phyloP scores from a whole-genome alignment of 139 green algal species.

The Picochlorum sp. region DNA sequence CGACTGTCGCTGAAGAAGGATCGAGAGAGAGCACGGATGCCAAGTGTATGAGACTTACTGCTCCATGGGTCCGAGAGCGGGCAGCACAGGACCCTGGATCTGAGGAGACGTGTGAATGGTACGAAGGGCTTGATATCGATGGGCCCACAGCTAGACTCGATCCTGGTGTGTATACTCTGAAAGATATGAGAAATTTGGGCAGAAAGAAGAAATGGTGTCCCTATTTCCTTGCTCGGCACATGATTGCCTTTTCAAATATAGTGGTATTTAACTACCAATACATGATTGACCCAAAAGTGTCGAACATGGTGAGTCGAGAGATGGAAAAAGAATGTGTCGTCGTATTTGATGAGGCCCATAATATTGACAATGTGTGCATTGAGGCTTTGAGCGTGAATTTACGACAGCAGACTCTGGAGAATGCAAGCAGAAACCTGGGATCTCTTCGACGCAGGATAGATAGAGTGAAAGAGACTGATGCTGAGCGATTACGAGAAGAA shows the following conservation, averaged over 20 bases:
- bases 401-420: slow-evolving; percentile 78
- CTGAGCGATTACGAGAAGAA: slow-evolving; percentile 64
- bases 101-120: slow-evolving; percentile 72
- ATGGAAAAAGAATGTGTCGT: slow-evolving; percentile 95
- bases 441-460: slow-evolving; percentile 54
- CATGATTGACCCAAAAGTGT: slow-evolving; percentile 94
- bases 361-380: slow-evolving; percentile 99
- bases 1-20: slow-evolving; percentile 69
- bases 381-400: slow-evolving; percentile 85
- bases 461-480: slow-evolving; percentile 56
- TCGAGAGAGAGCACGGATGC: slow-evolving; percentile 89
- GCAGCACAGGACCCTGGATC: slow-evolving; percentile 21
- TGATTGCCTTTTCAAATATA: slow-evolving; percentile 93
- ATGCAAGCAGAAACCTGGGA: slow-evolving; percentile 71
- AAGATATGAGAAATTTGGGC: slow-evolving; percentile 77
- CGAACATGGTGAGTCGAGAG: slow-evolving; percentile 85
- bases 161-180: slow-evolving; percentile 70
- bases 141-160: slow-evolving; percentile 45
- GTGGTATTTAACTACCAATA: slow-evolving; percentile 99
- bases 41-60: slow-evolving; percentile 83
- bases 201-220: slow-evolving; percentile 91
- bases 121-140: slow-evolving; percentile 72
- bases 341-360: slow-evolving; percentile 99
- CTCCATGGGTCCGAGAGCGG: slow-evolving; percentile 83
- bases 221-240: slow-evolving; percentile 96